Base-by-base conservation (phyloP, 139 green algal species). In the Coccomyxa sp. region DNA sequence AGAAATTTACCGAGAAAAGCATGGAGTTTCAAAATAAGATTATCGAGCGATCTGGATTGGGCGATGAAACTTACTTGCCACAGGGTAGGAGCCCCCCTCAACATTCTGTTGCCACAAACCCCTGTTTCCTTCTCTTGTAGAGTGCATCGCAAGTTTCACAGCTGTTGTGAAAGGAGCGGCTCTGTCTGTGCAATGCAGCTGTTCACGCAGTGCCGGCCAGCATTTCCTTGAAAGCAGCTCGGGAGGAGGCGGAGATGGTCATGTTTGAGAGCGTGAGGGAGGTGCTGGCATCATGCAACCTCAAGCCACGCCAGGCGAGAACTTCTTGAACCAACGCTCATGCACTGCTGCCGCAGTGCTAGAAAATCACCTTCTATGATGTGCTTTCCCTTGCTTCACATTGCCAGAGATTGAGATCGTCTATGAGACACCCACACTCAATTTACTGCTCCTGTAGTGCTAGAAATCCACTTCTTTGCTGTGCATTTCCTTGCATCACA, bases 1-100 rank as follows among this genome's bases (percentile, higher is more conserved):
- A 86, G 83, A 67, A 59, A 58, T 98, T 98, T 85, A 93, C 88
- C 38, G 83, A 91, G 3, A 87, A 96, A 80, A 92, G 83, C 30
- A 81, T 99, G 32, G 88, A 94, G 10, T 99, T 99, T 59, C 96
- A 99, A 87, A 84, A 94, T 77, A 98, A 97, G 84, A 96, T 99
- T 74, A 82, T 98, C 25, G 68, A 81, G 0, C 88, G 92, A 18
- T 96, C 94, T 25, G 96, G 96, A 9, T 86, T 99, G 81, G 96
- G 96, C 16, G 88, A 98, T 66, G 90, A 97, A 21, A 99, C 96
- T 0, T 98, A 98, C 87, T 87, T 99, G 84, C 96, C 96, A 14
- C 86, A 89, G 51, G 92, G 93, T 94, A 11, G 63, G 18, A 71
- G 63, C 21, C 63, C 10, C 18, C 18, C 63, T 71, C 18, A n/a